Conservation (phyloP, 2,329 filamentous ascomycete genomes). For the Calonectria henricotiae region DNA sequence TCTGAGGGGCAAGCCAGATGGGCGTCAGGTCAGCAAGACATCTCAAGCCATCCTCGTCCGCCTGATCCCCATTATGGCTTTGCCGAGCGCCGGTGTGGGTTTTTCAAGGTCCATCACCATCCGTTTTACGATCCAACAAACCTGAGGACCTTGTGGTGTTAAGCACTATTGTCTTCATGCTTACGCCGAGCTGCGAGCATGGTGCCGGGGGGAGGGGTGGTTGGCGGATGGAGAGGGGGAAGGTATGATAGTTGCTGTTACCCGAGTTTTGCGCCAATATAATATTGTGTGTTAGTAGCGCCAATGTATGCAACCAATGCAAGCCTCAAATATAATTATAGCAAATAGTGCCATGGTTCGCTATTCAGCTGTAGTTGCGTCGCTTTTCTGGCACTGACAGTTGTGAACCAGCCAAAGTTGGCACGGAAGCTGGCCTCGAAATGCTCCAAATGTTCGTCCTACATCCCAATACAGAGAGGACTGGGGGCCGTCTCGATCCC, state of each 20-base stretch:
- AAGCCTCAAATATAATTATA: slow-evolving; percentile 27
- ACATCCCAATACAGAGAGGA: slow-evolving; percentile 18
- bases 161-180: slow-evolving; percentile 5
- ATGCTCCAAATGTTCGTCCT: slow-evolving; percentile 24
- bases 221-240: neutral
- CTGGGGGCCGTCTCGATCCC: slow-evolving; percentile 9
- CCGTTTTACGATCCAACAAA: slow-evolving; percentile 4
- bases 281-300: neutral
- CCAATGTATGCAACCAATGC: neutral
- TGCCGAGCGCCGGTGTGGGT: slow-evolving; percentile 25
- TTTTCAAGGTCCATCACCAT: slow-evolving; percentile 8
- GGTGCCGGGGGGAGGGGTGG: neutral
- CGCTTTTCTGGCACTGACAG: neutral
- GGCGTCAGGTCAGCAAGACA: slow-evolving; percentile 33
- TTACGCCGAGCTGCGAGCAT: slow-evolving; percentile 23
- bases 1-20: slow-evolving; percentile 22
- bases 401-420: neutral
- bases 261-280: slow-evolving; percentile 17
- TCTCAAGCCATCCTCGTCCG: slow-evolving; percentile 30
- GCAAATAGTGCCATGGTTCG: neutral
- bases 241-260: slow-evolving; percentile 7
- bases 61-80: neutral
- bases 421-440: slow-evolving; percentile 5
- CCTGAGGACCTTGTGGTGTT: slow-evolving; percentile 5
- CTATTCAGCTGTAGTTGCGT: slow-evolving; percentile 8